Evolutionary conservation across 768 basidiomycete species (phyloP).

Genomic region (Podaxis sp.): DNA sequence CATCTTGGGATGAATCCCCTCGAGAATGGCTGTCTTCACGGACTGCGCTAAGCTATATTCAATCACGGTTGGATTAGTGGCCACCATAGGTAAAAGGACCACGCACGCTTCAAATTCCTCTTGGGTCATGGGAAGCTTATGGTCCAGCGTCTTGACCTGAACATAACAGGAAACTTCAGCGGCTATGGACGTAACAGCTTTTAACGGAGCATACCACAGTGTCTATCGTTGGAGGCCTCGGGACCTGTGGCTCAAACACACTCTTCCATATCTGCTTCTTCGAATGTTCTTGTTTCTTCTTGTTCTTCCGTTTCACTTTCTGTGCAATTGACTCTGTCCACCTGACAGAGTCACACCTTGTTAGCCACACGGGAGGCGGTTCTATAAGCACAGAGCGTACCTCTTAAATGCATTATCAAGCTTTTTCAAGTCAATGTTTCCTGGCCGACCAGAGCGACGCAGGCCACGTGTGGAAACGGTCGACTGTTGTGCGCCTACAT

Average conservation of each 20-base stretch:
- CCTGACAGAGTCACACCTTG: slow-evolving; percentile 30
- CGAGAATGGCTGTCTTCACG: slow-evolving; percentile 65
- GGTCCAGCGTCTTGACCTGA: slow-evolving; percentile 79
- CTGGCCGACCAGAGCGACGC: slow-evolving; percentile 43
- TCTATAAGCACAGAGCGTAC: slow-evolving; percentile 27
- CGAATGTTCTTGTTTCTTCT: slow-evolving; percentile 59
- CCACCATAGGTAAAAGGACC: not conserved
- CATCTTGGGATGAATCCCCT: slow-evolving; percentile 88
- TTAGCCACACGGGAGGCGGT: not conserved
- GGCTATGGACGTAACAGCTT: not conserved
- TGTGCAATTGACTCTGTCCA: slow-evolving; percentile 89
- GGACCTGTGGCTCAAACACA: slow-evolving; percentile 68
- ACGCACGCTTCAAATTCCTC: slow-evolving; percentile 69
- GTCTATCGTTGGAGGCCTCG: slow-evolving; percentile 24
- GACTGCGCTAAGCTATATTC: slow-evolving; percentile 55
- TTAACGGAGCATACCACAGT: slow-evolving; percentile 31
- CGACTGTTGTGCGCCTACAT: slow-evolving; percentile 15
- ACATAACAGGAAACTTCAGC: slow-evolving; percentile 11
- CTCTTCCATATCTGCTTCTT: slow-evolving; percentile 77
- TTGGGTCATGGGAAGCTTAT: slow-evolving; percentile 72
- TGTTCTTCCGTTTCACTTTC: slow-evolving; percentile 80
- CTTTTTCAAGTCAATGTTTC: slow-evolving; percentile 76
- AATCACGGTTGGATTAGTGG: slow-evolving; percentile 1
- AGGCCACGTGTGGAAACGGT: slow-evolving; percentile 27
- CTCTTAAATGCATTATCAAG: slow-evolving; percentile 84